phyloP scores from a whole-genome alignment of 2,329 filamentous ascomycete species.

The Thelonectria discophora region DNA sequence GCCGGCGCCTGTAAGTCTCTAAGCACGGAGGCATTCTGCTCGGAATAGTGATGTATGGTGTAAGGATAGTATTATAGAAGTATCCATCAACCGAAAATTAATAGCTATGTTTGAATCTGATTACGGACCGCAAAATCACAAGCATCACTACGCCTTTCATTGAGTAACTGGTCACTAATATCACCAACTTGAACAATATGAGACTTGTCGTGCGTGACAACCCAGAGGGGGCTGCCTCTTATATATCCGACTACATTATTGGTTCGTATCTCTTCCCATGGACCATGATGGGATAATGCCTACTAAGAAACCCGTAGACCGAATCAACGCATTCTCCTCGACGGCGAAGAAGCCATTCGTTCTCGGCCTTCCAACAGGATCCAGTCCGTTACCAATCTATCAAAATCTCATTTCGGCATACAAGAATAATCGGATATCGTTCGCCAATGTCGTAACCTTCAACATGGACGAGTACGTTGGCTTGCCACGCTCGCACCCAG shows the following conservation, averaged over 20 bases:
- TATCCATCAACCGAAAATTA: too few relatives aligned
- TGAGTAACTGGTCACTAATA: too few relatives aligned
- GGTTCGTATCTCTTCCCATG: conserved; percentile 11
- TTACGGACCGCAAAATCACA: too few relatives aligned
- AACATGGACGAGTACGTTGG: conserved; percentile 85
- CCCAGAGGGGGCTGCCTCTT: not conserved
- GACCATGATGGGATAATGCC: not conserved
- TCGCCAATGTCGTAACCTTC: conserved; percentile 76
- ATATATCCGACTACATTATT: not conserved
- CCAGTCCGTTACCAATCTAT: conserved; percentile 35
- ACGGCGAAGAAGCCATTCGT: conserved; percentile 36
- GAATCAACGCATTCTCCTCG: conserved; percentile 33
- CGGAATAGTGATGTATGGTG: too few relatives aligned
- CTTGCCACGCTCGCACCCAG: conserved; percentile 75
- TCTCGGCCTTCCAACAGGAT: conserved; percentile 37
- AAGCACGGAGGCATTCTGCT: not conserved
- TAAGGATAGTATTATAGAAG: too few relatives aligned
- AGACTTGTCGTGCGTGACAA: conserved; percentile 2
- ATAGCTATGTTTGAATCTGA: too few relatives aligned
- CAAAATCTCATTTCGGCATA: conserved; percentile 47
- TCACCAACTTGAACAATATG: not conserved
- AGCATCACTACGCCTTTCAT: too few relatives aligned
- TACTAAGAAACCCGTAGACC: conserved; percentile 47
- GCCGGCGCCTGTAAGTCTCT: not conserved
- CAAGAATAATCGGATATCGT: not conserved